Percentiles rank a stretch among this genome's conserved stretches.
These are phyloP conservation scores for Lolium rigidum DNA, from an alignment of 176 grass and related monocot species.

Conservation along the genomic window DNA sequence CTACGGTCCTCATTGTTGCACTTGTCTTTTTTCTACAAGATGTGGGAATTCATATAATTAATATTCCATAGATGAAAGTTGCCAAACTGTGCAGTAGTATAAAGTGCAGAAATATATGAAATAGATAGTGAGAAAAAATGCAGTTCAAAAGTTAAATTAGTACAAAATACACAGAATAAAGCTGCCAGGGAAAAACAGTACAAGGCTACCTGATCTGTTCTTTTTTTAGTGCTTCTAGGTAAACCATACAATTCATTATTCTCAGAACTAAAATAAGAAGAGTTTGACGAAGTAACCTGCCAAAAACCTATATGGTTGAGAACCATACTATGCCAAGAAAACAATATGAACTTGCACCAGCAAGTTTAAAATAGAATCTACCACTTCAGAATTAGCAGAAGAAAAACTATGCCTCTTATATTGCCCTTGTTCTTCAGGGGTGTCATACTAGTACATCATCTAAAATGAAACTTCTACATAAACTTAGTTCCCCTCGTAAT, in stretches of 20 bases:
- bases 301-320: background rate
- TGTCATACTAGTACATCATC: constrained; percentile 14
- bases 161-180: too few relatives aligned
- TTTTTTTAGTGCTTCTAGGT: too few relatives aligned
- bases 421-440: constrained; percentile 20
- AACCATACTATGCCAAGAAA: constrained; percentile 7
- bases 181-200: too few relatives aligned
- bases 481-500: constrained; percentile 15
- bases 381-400: background rate
- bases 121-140: too few relatives aligned
- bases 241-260: constrained; percentile 15
- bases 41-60: too few relatives aligned
- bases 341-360: background rate
- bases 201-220: too few relatives aligned
- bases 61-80: too few relatives aligned
- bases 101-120: too few relatives aligned
- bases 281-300: constrained; percentile 4
- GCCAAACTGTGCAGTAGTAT: too few relatives aligned
- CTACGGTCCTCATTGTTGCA: too few relatives aligned
- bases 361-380: constrained; percentile 18
- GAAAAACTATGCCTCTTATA: background rate
- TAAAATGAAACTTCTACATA: constrained; percentile 37
- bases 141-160: too few relatives aligned
- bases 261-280: constrained; percentile 29
- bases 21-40: too few relatives aligned